Conservation (phyloP, 805 yeast genomes). For the Candida multigemmis region DNA sequence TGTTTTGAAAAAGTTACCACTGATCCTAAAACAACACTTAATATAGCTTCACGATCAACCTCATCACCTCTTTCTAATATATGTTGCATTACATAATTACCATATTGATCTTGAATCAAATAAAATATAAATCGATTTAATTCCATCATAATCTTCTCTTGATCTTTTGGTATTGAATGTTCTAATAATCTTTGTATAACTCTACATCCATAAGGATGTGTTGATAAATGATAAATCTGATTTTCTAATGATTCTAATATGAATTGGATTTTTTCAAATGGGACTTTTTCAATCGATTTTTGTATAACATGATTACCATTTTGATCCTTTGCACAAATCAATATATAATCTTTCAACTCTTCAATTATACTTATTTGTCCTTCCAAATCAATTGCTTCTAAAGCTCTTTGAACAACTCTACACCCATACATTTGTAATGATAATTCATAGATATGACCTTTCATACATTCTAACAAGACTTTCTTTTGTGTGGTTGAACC, state of each 20-base stretch:
- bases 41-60: slow-evolving; percentile 51
- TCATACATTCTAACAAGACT: slow-evolving; percentile 61
- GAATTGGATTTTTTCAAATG: slow-evolving; percentile 60
- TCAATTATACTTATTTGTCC: slow-evolving; percentile 61
- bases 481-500: slow-evolving; percentile 66
- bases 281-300: slow-evolving; percentile 82
- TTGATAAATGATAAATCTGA: slow-evolving; percentile 75
- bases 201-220: slow-evolving; percentile 96
- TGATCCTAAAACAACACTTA: slow-evolving; percentile 58
- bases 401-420: slow-evolving; percentile 90
- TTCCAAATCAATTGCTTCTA: slow-evolving; percentile 57
- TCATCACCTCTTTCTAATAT: slow-evolving; percentile 76
- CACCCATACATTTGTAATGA: slow-evolving; percentile 97
- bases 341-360: slow-evolving; percentile 66
- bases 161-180: slow-evolving; percentile 59
- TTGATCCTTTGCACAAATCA: slow-evolving; percentile 65
- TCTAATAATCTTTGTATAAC: slow-evolving; percentile 91
- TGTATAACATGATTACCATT: slow-evolving; percentile 98
- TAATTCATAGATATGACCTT: slow-evolving; percentile 62
- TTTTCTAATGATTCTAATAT: slow-evolving; percentile 62
- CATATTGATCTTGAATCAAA: slow-evolving; percentile 91
- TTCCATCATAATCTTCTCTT: slow-evolving; percentile 58
- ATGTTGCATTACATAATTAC: slow-evolving; percentile 96
- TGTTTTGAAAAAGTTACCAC: slow-evolving; percentile 85
- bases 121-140: slow-evolving; percentile 63